Base-by-base conservation (phyloP, 2,329 filamentous ascomycete species). In the Scleromitrula shiraiana region DNA sequence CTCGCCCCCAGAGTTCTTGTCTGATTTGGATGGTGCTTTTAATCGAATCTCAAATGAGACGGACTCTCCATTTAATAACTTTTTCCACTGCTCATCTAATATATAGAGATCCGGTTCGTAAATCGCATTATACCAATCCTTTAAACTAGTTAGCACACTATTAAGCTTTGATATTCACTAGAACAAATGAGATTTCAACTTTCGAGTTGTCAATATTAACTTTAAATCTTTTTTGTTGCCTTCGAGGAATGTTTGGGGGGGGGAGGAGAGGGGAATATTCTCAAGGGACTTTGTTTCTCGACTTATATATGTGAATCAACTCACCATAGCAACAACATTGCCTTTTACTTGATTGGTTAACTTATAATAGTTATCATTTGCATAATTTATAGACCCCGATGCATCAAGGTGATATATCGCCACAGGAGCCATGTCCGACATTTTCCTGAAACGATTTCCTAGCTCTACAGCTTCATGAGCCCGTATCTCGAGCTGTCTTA, bases 391-490 rank as follows among this genome's bases (percentile, higher is more conserved):
- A 32, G 76, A 74, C 10, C 83, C 84, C 41, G 74, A 68, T 2
- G 73, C 70, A 58, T 85, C 77, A 9, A 81, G 78, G 50, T 88
- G 84, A 58, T 82, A 85, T 67, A 88, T 82, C 15, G 84, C 85
- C 1, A 86, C 80, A 0, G 85, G 85, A 2, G 85, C 80, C 43
- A 87, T 82, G 56, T 87, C 82, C 2, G 83, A 80, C 65, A 88
- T 82, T 5, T 78, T 72, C 7, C 80, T 80, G 55, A 88, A 87
- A 46, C 80, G 77, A 26, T 78, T 77, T 48, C 83, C 77, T 37
- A 75, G 72, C 50, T 73, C 68, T 7, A 22, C 30, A 3, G 71
- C 67, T 54, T 75, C 70, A 49, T 70, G 68, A 9, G 69, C 75
- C 57, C 72, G 70, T 24, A 76, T 73, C 14, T 77, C 80, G 22